Conservation (phyloP, 2,329 filamentous ascomycete genomes). For the Pyrenochaeta sp. region DNA sequence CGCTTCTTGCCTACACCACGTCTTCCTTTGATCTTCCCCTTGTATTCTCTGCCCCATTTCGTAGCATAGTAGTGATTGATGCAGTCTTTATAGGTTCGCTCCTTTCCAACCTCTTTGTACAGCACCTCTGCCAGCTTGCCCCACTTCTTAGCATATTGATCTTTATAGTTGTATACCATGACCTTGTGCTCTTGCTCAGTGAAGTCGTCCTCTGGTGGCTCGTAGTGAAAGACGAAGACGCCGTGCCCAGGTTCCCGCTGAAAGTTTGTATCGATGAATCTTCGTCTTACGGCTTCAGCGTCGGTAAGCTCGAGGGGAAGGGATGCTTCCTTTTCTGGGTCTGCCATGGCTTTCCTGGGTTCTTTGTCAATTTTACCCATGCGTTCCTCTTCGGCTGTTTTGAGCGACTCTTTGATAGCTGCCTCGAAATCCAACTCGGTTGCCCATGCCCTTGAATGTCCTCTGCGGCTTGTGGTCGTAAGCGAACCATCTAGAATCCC, state of each 20-base stretch:
- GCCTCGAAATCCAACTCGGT: constrained; percentile 77
- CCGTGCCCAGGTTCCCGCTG: constrained; percentile 70
- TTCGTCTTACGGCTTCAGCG: constrained; percentile 64
- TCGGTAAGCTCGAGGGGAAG: constrained; percentile 74
- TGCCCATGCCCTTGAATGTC: constrained; percentile 42
- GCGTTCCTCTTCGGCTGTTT: constrained; percentile 71
- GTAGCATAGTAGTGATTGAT: constrained; percentile 88
- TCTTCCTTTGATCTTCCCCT: constrained; percentile 68
- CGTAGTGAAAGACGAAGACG: constrained; percentile 73
- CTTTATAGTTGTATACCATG: constrained; percentile 78
- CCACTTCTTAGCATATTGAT: constrained; percentile 79
- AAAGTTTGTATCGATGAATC: constrained; percentile 72
- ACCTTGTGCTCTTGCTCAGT: constrained; percentile 71
- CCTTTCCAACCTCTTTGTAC: constrained; percentile 52
- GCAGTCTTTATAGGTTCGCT: constrained; percentile 77
- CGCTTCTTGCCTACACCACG: constrained; percentile 35
- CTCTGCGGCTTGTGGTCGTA: constrained; percentile 38
- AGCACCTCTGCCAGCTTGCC: constrained; percentile 75
- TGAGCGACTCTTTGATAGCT: constrained; percentile 74
- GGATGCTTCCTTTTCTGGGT: constrained; percentile 77
- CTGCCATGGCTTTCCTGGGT: constrained; percentile 72
- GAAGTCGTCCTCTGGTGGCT: constrained; percentile 78
- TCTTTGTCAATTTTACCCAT: constrained; percentile 68
- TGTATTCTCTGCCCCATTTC: constrained; percentile 76
- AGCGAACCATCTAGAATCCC: constrained; percentile 37